Percentiles rank a stretch among this genome's conserved stretches.
Evolutionary conservation across 768 basidiomycete species (phyloP).

Genomic region (Filobasidium wieringae): DNA sequence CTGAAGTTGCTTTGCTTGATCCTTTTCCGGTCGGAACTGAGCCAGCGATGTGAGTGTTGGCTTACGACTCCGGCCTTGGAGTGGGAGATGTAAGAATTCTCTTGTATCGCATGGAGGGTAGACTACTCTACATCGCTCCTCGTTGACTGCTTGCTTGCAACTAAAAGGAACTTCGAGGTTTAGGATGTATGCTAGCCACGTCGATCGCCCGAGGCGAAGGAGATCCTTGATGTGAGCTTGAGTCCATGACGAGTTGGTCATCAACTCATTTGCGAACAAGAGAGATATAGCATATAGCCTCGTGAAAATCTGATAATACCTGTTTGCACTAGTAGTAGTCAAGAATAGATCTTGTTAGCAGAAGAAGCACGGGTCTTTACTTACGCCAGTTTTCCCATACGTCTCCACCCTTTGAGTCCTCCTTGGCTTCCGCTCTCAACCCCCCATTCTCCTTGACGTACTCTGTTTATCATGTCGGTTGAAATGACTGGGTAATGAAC

Average conservation of each 20-base stretch:
- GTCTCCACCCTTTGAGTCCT: slow-evolving; percentile 56
- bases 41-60: slow-evolving; percentile 68
- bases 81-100: slow-evolving; percentile 53
- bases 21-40: slow-evolving; percentile 97
- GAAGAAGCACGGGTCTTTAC: slow-evolving; percentile 31
- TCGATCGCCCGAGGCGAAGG: slow-evolving; percentile 38
- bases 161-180: slow-evolving; percentile 15
- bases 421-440: slow-evolving; percentile 23
- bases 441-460: slow-evolving; percentile 44
- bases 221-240: slow-evolving; percentile 68
- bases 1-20: slow-evolving; percentile 66
- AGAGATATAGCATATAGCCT: slow-evolving; percentile 67
- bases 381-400: slow-evolving; percentile 46
- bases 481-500: slow-evolving; percentile 96
- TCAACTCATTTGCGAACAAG: slow-evolving; percentile 50
- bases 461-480: slow-evolving; percentile 75
- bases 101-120: slow-evolving; percentile 88
- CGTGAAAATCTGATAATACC: slow-evolving; percentile 66
- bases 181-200: slow-evolving; percentile 18
- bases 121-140: slow-evolving; percentile 44
- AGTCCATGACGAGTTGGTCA: slow-evolving; percentile 97
- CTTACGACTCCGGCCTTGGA: slow-evolving; percentile 26
- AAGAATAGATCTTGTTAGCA: neutral
- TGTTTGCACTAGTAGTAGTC: neutral
- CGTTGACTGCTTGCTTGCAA: neutral